A percentile compares a stretch with the other conserved stretches of the same genome.
Conservation (phyloP, 139 green algal genomes). For the Chlorella sp. region DNA sequence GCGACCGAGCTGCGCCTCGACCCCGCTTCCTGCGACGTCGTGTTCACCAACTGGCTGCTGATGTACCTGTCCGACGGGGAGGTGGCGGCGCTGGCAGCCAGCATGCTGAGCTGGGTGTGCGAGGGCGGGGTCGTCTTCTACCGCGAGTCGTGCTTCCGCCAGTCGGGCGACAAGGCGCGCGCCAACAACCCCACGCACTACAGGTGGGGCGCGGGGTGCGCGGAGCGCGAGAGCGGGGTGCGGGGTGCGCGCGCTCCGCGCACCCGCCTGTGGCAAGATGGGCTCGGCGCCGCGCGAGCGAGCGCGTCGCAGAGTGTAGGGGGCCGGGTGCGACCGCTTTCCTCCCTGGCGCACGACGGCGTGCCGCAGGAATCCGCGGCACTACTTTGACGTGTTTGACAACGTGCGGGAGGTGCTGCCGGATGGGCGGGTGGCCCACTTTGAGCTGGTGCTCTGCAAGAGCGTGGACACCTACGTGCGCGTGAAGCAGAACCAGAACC, state of each 20-base stretch:
- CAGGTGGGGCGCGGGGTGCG: conserved; percentile 40
- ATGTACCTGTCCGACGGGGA: conserved; percentile 91
- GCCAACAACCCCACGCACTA: conserved; percentile 90
- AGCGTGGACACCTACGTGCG: conserved; percentile 83
- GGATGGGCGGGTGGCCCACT: conserved; percentile 50
- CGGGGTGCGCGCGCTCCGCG: neutral
- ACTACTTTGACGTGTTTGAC: conserved; percentile 84
- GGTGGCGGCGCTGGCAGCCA: conserved; percentile 63
- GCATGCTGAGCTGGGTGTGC: conserved; percentile 68
- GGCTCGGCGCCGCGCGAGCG: too few relatives aligned
- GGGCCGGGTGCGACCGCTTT: too few relatives aligned
- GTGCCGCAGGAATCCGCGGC: conserved; percentile 60
- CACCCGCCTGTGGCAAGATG: neutral
- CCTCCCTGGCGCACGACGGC: too few relatives aligned
- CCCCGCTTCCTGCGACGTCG: conserved; percentile 55
- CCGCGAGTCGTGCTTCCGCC: conserved; percentile 87
- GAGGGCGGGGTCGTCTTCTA: conserved; percentile 84
- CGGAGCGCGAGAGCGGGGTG: too few relatives aligned
- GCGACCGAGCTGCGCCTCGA: conserved; percentile 65
- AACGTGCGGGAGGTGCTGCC: conserved; percentile 25
- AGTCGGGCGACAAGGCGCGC: conserved; percentile 76
- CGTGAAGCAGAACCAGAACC: conserved; percentile 89
- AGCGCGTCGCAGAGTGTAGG: too few relatives aligned
- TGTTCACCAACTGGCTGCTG: conserved; percentile 95
- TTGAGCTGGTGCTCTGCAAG: conserved; percentile 70